Base-by-base conservation (phyloP, 2,329 filamentous ascomycete genomes). In the Fusarium fujikuroi region DNA sequence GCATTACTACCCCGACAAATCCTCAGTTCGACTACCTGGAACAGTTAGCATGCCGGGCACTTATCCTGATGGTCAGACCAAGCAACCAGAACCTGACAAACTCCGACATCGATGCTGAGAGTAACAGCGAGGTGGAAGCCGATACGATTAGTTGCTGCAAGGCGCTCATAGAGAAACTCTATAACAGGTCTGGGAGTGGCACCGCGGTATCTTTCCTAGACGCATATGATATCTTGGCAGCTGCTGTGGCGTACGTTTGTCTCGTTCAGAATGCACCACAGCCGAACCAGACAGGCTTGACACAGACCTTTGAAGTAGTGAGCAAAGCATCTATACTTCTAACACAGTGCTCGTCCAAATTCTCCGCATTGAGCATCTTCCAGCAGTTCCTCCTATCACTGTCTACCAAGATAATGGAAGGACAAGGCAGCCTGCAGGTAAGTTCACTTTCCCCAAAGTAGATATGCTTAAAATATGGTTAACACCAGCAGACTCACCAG, bases 141-240 rank as follows among this genome's bases (percentile, higher is more conserved):
- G 69, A 71, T 14, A 46, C 68, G 0, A 44, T 72, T 5, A 46
- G 19, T 10, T 71, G 56, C 18, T 72, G 69, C 23, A 72, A 60
- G 15, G 52, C 28, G 0, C 19, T 69, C 7, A 72, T 72, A 3
- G 69, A 69, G 23, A 23, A 32, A 3, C 46, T 72, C 3, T 72
- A 72, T 12, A 57, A 12, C 0, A 62, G 46, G 3, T 44, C 69
- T 0, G 56, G 63, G 1, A 46, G 32, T 19, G 46, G 36, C 3
- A 18, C 28, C 7, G 7, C 43, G 12, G 43, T 62, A 9, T 72
- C 69, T 4, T 72, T 72, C n/a, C 25, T 64, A 11, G 68, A 72
- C 18, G 69, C 69, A 19, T 72, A 72, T 39, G 60, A 60, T 8
- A 46, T 64, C 21, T 37, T 72, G 25, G 56, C 69, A n/a, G 69